Conservation (phyloP, 108 stramenopile genomes). For the Nannochloropsis oceanica region DNA sequence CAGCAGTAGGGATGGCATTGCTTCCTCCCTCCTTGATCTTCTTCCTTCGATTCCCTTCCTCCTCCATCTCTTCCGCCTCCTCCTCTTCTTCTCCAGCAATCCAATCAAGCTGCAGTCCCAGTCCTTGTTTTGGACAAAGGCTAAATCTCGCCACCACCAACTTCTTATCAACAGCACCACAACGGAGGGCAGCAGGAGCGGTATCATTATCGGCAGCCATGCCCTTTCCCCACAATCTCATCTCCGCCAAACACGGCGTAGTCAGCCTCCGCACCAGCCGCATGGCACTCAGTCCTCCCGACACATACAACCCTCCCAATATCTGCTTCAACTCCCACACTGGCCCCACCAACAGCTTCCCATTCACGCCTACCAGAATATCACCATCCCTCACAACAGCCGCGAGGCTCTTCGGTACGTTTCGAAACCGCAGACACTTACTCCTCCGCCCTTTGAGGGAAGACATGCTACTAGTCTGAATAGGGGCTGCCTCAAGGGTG, state of each 20-base stretch:
- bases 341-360: too few species aligned
- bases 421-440: not conserved
- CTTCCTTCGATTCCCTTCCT: not conserved
- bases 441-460: not conserved
- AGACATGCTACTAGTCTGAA: not conserved
- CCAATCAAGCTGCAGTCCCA: not conserved
- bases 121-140: not conserved
- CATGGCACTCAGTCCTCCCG: not conserved
- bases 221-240: not conserved
- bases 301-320: too few species aligned
- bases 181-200: too few species aligned
- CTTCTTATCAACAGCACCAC: not conserved
- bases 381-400: not conserved
- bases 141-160: not conserved
- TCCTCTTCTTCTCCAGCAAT: not conserved
- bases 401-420: not conserved
- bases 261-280: not conserved
- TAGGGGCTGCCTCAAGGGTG: not conserved
- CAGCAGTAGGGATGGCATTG: not conserved
- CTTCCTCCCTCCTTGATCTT: not conserved
- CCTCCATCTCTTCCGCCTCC: not conserved
- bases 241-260: not conserved
- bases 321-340: too few species aligned
- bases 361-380: not conserved
- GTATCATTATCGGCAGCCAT: not conserved